Evolutionary conservation across 2,329 filamentous ascomycete genomes (phyloP).

Genomic region (Neurospora sp.): DNA sequence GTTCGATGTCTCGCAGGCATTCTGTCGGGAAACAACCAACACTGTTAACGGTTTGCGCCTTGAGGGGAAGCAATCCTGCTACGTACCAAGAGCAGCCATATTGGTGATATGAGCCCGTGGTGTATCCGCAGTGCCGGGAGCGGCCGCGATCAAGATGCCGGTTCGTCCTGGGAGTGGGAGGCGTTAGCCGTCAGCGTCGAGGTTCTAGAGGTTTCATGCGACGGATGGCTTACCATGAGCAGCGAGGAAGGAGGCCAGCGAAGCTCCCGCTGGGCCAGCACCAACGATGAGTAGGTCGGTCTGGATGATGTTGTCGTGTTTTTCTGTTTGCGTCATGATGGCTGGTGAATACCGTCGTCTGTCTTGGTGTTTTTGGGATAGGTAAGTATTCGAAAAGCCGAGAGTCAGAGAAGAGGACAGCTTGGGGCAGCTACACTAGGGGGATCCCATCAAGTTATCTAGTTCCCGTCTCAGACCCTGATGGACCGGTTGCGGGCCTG

Average conservation of each 20-base stretch:
- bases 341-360: not conserved
- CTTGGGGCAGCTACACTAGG: not conserved
- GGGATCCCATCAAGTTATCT: not conserved
- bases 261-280: slow-evolving; percentile 43
- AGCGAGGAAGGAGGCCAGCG: slow-evolving; percentile 43
- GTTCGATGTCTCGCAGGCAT: slow-evolving; percentile 41
- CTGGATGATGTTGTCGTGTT: slow-evolving; percentile 17
- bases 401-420: too few relatives aligned
- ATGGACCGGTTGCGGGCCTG: too few relatives aligned
- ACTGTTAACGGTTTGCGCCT: not conserved
- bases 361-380: not conserved
- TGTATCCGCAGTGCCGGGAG: slow-evolving; percentile 41
- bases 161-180: slow-evolving; percentile 27
- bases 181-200: not conserved
- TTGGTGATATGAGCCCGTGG: slow-evolving; percentile 54
- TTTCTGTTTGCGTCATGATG: not conserved
- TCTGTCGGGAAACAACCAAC: slow-evolving; percentile 15
- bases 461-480: too few relatives aligned
- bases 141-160: slow-evolving; percentile 43
- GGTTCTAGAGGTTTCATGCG: too few relatives aligned
- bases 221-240: slow-evolving; percentile 29
- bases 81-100: slow-evolving; percentile 37
- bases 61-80: not conserved
- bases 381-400: not conserved
- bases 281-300: slow-evolving; percentile 41